A percentile compares a stretch with the other conserved stretches of the same genome.
Evolutionary conservation across 2,329 filamentous ascomycete species (phyloP).

Genomic region (Amauroascus niger): DNA sequence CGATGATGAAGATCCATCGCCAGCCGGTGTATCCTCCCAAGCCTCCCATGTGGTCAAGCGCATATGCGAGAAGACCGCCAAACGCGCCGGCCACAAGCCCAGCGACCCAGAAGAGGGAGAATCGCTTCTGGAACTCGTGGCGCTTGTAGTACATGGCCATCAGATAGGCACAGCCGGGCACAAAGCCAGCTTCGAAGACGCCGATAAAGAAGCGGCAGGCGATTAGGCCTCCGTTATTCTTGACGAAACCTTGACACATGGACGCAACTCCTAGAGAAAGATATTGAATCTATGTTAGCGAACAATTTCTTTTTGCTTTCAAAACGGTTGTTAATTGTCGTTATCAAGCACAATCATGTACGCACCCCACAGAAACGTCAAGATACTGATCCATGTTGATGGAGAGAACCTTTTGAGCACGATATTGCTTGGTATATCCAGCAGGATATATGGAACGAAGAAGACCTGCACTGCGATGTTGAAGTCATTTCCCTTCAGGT

Average conservation of each 20-base stretch:
- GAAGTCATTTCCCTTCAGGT: slow-evolving; percentile 24
- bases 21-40: slow-evolving; percentile 24
- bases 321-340: too few species aligned
- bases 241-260: slow-evolving; percentile 41
- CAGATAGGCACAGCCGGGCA: slow-evolving; percentile 49
- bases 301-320: not conserved
- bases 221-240: slow-evolving; percentile 42
- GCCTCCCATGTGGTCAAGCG: slow-evolving; percentile 25
- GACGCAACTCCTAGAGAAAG: slow-evolving; percentile 34
- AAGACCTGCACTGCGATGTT: slow-evolving; percentile 31
- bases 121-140: slow-evolving; percentile 49
- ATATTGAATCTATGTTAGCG: too few species aligned
- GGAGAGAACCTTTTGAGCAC: slow-evolving; percentile 21
- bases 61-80: slow-evolving; percentile 49
- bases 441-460: slow-evolving; percentile 24
- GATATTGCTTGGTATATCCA: slow-evolving; percentile 25
- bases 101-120: slow-evolving; percentile 52
- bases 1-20: slow-evolving; percentile 33
- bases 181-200: slow-evolving; percentile 44
- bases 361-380: slow-evolving; percentile 23
- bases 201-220: slow-evolving; percentile 44
- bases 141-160: slow-evolving; percentile 55
- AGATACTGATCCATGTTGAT: slow-evolving; percentile 20
- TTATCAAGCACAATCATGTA: slow-evolving; percentile 15
- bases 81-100: slow-evolving; percentile 52